Conservation (phyloP, 768 basidiomycete species). For the Rhizopogon vulgaris region DNA sequence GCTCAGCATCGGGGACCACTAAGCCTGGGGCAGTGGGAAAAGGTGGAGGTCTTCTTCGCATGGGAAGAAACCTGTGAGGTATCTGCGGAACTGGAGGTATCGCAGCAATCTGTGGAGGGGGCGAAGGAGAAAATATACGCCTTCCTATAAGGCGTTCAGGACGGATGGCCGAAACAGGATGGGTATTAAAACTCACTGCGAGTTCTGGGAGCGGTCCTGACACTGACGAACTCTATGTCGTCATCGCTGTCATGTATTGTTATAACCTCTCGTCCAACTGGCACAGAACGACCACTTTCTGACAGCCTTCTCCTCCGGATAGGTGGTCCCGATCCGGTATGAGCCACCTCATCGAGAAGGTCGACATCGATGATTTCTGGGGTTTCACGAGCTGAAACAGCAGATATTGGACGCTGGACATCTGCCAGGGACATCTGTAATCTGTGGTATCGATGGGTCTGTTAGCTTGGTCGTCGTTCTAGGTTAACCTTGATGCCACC, state of each 20-base stretch:
- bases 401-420: slow-evolving; percentile 1
- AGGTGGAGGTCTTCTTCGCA: slow-evolving; percentile 29
- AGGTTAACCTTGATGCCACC: neutral
- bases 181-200: slow-evolving; percentile 11
- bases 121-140: slow-evolving; percentile 42
- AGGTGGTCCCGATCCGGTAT: slow-evolving; percentile 17
- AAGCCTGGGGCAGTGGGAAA: slow-evolving; percentile 32
- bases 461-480: slow-evolving; percentile 14
- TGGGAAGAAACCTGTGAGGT: slow-evolving; percentile 34
- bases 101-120: slow-evolving; percentile 30
- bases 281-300: slow-evolving; percentile 15
- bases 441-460: slow-evolving; percentile 2
- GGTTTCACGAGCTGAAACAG: slow-evolving; percentile 9
- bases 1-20: slow-evolving; percentile 44
- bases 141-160: slow-evolving; percentile 12
- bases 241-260: slow-evolving; percentile 37
- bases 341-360: slow-evolving; percentile 28
- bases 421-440: slow-evolving; percentile 17
- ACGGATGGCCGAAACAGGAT: neutral
- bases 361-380: slow-evolving; percentile 41
- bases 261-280: slow-evolving; percentile 21
- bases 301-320: slow-evolving; percentile 20
- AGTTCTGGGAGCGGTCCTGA: slow-evolving; percentile 12
- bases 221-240: slow-evolving; percentile 25
- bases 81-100: slow-evolving; percentile 55